Evolutionary conservation across 495 filamentous ascomycete species (phyloP).

Genomic region (Neurospora cerealis): DNA sequence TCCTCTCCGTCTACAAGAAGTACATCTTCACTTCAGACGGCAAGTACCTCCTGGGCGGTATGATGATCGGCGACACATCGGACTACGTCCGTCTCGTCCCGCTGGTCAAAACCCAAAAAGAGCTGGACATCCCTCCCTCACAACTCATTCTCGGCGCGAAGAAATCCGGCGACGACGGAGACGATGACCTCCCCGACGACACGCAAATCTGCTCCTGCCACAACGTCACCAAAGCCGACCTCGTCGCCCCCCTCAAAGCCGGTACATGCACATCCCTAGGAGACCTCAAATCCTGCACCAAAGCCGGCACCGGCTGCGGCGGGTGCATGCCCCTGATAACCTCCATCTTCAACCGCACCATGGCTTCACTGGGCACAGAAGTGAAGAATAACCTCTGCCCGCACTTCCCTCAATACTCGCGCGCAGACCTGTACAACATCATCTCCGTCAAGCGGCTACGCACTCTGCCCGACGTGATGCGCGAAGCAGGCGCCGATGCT

Average conservation of each 20-base stretch:
- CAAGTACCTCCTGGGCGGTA: slow-evolving; percentile 86
- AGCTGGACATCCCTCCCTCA: slow-evolving; percentile 71
- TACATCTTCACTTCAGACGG: slow-evolving; percentile 89
- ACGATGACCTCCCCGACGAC: slow-evolving; percentile 53
- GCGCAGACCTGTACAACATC: slow-evolving; percentile 86
- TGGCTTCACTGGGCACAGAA: slow-evolving; percentile 84
- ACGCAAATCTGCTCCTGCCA: slow-evolving; percentile 95
- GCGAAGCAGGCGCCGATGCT: slow-evolving; percentile 62
- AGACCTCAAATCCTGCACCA: slow-evolving; percentile 88
- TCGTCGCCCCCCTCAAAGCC: slow-evolving; percentile 63
- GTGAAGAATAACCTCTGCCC: slow-evolving; percentile 81
- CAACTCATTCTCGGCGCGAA: slow-evolving; percentile 83
- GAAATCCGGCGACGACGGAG: slow-evolving; percentile 21
- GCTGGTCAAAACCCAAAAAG: slow-evolving; percentile 84
- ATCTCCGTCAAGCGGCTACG: slow-evolving; percentile 72
- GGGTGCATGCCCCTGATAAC: slow-evolving; percentile 91
- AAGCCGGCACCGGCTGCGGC: slow-evolving; percentile 89
- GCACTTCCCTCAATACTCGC: slow-evolving; percentile 71
- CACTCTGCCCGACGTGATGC: slow-evolving; percentile 75
- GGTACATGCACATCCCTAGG: slow-evolving; percentile 78
- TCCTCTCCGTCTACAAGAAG: slow-evolving; percentile 92
- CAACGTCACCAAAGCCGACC: slow-evolving; percentile 86
- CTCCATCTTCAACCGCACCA: slow-evolving; percentile 86
- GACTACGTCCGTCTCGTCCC: slow-evolving; percentile 93
- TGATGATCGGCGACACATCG: slow-evolving; percentile 96